Percentiles rank a stretch among this genome's conserved stretches.
Conservation (phyloP, 768 basidiomycete species). For the Suillus sp. region DNA sequence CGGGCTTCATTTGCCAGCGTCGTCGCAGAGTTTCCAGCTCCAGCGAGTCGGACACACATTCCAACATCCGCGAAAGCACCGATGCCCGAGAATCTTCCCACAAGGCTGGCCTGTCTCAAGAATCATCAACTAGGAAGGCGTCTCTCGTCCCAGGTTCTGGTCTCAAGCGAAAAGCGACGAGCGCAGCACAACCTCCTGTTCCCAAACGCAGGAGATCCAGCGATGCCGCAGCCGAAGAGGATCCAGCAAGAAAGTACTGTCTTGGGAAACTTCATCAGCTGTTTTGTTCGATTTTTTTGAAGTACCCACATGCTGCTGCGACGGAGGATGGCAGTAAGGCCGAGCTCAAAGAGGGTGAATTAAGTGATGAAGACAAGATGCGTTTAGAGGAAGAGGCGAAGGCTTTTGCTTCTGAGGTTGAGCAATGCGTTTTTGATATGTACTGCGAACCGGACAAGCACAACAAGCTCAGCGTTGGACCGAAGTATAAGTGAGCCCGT, state of each 20-base stretch:
- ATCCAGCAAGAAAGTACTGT: constrained; percentile 80
- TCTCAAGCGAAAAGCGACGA: constrained; percentile 58
- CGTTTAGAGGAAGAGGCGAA: constrained; percentile 58
- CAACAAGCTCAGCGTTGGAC: constrained; percentile 60
- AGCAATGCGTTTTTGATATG: constrained; percentile 72
- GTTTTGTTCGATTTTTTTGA: constrained; percentile 68
- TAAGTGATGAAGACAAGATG: constrained; percentile 62
- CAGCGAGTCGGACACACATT: constrained; percentile 45
- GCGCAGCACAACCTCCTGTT: constrained; percentile 39
- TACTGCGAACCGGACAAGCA: constrained; percentile 78
- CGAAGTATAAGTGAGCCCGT: constrained; percentile 77
- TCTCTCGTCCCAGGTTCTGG: constrained; percentile 26
- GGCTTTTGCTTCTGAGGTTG: constrained; percentile 69
- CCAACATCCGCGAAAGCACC: constrained; percentile 31
- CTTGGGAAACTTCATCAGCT: constrained; percentile 73
- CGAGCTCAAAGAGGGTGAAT: constrained; percentile 51
- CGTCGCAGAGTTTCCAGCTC: constrained; percentile 42
- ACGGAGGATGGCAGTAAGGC: constrained; percentile 36
- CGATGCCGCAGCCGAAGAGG: constrained; percentile 50
- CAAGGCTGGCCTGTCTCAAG: constrained; percentile 21
- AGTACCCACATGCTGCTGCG: constrained; percentile 60
- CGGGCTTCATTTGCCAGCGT: constrained; percentile 38
- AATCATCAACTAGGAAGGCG: constrained; percentile 22
- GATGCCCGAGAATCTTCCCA: constrained; percentile 14
- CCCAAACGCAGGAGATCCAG: constrained; percentile 52